These are phyloP conservation scores for Wilcoxina mikolae DNA, from an alignment of 495 filamentous ascomycete species.

Conservation along the genomic window DNA sequence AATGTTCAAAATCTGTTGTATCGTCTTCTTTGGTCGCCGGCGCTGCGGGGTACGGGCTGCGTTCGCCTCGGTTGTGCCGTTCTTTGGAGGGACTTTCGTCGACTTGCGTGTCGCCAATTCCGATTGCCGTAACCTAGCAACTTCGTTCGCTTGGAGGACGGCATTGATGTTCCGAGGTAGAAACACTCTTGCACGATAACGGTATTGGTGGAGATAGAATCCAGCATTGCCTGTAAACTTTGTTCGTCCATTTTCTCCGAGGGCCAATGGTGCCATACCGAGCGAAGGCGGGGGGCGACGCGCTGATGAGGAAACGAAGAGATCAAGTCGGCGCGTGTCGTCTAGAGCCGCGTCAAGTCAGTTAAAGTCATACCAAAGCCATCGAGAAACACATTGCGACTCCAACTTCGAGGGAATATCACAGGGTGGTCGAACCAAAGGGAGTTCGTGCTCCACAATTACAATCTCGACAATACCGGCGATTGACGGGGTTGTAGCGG, in stretches of 20 bases:
- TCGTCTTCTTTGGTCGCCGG: neutral
- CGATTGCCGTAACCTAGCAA: neutral
- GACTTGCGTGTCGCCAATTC: neutral
- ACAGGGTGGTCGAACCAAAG: no score
- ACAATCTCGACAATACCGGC: no score
- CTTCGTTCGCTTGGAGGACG: slow-evolving; percentile 18
- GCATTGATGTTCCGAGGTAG: slow-evolving; percentile 22
- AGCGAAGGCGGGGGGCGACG: no score
- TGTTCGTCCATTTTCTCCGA: slow-evolving; percentile 3
- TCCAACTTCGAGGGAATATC: no score
- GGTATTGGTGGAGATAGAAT: slow-evolving; percentile 20
- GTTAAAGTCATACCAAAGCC: no score
- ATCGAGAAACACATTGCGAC: no score
- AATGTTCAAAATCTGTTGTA: neutral
- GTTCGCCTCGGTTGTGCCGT: neutral
- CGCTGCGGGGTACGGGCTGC: neutral
- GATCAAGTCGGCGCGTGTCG: no score
- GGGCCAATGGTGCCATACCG: neutral
- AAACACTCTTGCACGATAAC: slow-evolving; percentile 18
- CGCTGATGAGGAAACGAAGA: no score
- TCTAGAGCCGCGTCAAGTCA: no score
- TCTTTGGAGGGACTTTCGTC: slow-evolving; percentile 5
- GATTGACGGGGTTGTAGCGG: no score
- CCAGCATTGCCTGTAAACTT: slow-evolving; percentile 24
- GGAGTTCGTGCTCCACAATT: no score